These are phyloP conservation scores for Flaveria brownii DNA, from an alignment of 129 eudicot species.

Conservation along the genomic window DNA sequence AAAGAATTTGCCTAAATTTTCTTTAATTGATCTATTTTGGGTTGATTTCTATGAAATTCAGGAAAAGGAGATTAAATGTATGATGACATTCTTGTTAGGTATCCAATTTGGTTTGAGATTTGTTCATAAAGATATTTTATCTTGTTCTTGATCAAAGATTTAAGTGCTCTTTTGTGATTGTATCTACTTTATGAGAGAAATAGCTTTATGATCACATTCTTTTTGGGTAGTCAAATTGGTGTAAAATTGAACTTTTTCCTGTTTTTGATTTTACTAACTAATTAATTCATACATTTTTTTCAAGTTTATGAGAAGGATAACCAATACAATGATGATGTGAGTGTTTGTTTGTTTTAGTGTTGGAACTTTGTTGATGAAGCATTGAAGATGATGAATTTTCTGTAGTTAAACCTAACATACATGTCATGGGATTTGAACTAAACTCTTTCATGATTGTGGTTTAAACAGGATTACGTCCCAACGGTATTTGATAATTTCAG, in stretches of 20 bases:
- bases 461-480: conserved; percentile 94
- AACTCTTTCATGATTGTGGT: conserved; percentile 13
- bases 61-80: neutral
- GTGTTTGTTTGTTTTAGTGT: neutral
- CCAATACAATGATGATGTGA: neutral
- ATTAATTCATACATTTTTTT: neutral
- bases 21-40: neutral
- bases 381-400: neutral
- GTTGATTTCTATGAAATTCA: neutral
- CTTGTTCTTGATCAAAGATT: neutral
- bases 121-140: neutral
- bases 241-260: neutral
- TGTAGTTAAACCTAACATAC: neutral
- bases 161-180: neutral
- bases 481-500: conserved; percentile 99
- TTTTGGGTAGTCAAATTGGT: neutral
- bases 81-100: conserved; percentile 3
- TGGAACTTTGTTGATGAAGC: neutral
- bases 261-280: neutral
- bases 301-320: neutral
- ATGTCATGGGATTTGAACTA: conserved; percentile 12
- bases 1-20: neutral
- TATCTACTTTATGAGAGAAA: neutral
- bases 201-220: neutral
- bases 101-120: neutral